Percentiles rank a stretch among this genome's conserved stretches.
Conservation (phyloP, 371 early-diverging fungal species). For the Mortierella sp. region DNA sequence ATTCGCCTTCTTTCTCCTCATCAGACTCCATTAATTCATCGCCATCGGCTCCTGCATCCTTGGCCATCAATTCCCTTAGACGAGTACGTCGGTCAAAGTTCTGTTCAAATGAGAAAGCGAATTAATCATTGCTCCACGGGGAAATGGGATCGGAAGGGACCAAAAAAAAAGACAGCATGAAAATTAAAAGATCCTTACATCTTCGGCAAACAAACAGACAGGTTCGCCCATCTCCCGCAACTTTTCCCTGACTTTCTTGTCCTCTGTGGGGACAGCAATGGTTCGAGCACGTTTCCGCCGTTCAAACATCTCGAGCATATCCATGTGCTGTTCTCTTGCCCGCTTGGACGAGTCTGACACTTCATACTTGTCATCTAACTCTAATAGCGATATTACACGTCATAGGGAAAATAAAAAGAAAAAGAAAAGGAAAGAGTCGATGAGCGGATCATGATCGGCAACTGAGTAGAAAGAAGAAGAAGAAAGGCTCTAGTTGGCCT, state of each 20-base stretch:
- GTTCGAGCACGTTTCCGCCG: slow-evolving; percentile 80
- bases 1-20: slow-evolving; percentile 58
- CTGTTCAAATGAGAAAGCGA: slow-evolving; percentile 52
- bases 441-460: neutral
- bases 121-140: neutral
- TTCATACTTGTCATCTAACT: slow-evolving; percentile 45
- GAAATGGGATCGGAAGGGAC: too few relatives aligned
- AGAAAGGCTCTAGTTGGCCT: too few relatives aligned
- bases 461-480: too few relatives aligned
- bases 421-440: neutral
- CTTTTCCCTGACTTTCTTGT: slow-evolving; percentile 77
- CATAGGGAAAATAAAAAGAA: neutral
- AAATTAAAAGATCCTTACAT: slow-evolving; percentile 61
- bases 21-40: slow-evolving; percentile 60
- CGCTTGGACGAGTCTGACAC: slow-evolving; percentile 59
- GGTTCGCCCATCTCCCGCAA: slow-evolving; percentile 88
- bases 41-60: slow-evolving; percentile 59
- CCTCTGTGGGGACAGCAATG: slow-evolving; percentile 94
- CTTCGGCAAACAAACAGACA: slow-evolving; percentile 93
- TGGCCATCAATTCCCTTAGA: slow-evolving; percentile 77
- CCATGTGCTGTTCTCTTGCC: slow-evolving; percentile 74
- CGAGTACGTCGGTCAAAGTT: slow-evolving; percentile 92
- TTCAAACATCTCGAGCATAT: slow-evolving; percentile 87
- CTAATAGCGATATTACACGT: slow-evolving; percentile 9
- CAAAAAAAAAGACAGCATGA: too few relatives aligned